Evolutionary conservation across 1,284 basidiomycete genomes (phyloP), one percentile per base, ranked within the genome.

Genomic region (Leccinum pallidistipes): DNA sequence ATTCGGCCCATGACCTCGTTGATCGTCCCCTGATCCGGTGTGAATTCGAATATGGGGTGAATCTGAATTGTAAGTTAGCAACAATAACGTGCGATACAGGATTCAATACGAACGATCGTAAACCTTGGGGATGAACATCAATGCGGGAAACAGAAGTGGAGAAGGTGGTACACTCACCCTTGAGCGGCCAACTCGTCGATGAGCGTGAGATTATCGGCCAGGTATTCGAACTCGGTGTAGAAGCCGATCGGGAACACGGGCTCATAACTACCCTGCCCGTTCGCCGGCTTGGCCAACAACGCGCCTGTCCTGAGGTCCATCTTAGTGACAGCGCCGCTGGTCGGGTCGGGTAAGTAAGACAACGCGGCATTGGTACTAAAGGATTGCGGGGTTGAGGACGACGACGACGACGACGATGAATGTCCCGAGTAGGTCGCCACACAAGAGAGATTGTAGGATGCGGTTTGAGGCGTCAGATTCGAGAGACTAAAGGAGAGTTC

Each of bases 241-340:
- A 88, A 92, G 2, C 90, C 90, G 57, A 90, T 81, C 0, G 90
- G 87, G 57, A 91, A 83, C 0, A 92, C 78, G 0, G 85, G 80
- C 45, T 81, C 79, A 69, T 85, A 91, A 5, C 70, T 67, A 1
- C 77, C 78, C 54, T 76, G 74, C 12, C 83, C 84, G 59, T 72
- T 77, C 1, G 78, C 76, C 16, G 83, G 81, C 63, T 82, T 80
- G 5, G 86, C 87, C 40, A 91, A 76, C 57, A 91, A 65, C 1
- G 83, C 86, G 3, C 90, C 90, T 1, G 87, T 90, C 50, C 86
- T 78, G 62, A 84, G 70, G 69, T 92, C 90, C 79, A 89, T 84
- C 72, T 90, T 91, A 1, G 86, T 86, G 6, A 86, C 86, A 4
- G 81, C 80, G 5, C 69, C 77, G 8, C 75, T 73, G 8, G 72